Base-by-base conservation (phyloP, 2,329 filamentous ascomycete species). In the Nectriaceae sp. region DNA sequence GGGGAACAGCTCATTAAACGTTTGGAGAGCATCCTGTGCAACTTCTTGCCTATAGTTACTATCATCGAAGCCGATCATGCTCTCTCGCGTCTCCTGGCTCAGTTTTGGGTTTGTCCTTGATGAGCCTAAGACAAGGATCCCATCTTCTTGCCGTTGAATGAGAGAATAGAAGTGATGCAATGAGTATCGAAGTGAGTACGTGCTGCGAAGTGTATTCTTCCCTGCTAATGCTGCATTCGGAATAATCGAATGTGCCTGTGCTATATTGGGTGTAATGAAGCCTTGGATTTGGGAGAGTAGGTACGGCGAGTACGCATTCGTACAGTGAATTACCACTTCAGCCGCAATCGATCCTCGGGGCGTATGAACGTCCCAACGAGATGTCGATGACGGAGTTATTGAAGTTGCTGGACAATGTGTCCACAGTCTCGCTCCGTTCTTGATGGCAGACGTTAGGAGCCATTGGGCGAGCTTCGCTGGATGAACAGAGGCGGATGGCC, bases 381-480 rank as follows among this genome's bases (percentile, higher is more conserved):
- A 31, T 31, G 26, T 31, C 15, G 26, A 31, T 31, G 26, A 31
- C 26, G 26, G 26, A 8, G 26, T 31, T 8, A 31, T 31, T 31
- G 26, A 31, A 31, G 26, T 43, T 2, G 40, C 35, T 16, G 48
- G 48, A 18, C 48, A 50, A 13, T 50, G 48, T 11, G 48, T 50
- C 39, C 40, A 76, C 4, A 78, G 51, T 21, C 50, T 60, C 4
- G 63, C 69, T 5, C 75, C 75, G 35, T 64, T 65, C 2, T 59
- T 57, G 5, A 76, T 65, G 13, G 64, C 65, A 15, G 63, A 57
- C 11, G 55, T 57, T 18, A 78, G 60, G 11, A 78, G 64, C 65
- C 73, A 78, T n/a, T 78, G 75, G 1, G 71, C 70, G 18, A 78
- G 57, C 54, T 77, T 78, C 5, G 75, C 75, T 3, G 75, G 75